Percentiles rank a stretch among this genome's conserved stretches.
phyloP scores from a whole-genome alignment of 768 basidiomycete genomes.

The Rhodotorula babjevae region DNA sequence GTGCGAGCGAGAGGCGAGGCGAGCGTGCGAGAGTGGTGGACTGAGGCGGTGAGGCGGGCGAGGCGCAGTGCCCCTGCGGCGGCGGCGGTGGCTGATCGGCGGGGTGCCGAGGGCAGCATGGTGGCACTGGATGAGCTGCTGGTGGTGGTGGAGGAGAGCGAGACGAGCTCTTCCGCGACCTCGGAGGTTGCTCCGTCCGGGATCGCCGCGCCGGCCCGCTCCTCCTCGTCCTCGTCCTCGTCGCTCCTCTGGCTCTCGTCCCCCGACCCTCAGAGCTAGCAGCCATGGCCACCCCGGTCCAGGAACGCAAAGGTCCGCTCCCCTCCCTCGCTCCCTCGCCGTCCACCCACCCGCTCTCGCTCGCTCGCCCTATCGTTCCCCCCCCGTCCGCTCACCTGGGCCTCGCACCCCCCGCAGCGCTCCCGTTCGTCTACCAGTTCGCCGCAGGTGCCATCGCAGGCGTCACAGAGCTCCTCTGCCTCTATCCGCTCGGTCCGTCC shows the following conservation, averaged over 20 bases:
- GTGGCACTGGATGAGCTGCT: background rate
- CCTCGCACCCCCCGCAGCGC: slow-evolving; percentile 39
- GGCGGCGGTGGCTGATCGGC: background rate
- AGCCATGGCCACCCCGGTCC: background rate
- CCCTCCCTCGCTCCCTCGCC: too few species aligned
- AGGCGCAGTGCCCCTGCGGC: slow-evolving; percentile 10
- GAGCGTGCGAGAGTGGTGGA: background rate
- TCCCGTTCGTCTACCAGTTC: slow-evolving; percentile 65
- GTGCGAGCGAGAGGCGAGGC: background rate
- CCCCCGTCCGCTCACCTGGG: background rate
- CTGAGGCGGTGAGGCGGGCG: background rate
- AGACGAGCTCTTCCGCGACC: too few species aligned
- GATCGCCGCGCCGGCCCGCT: background rate
- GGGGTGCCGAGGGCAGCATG: background rate
- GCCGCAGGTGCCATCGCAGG: slow-evolving; percentile 94
- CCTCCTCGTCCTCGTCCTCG: background rate
- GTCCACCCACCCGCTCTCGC: background rate
- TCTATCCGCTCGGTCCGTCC: slow-evolving; percentile 85
- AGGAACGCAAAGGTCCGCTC: slow-evolving; percentile 26
- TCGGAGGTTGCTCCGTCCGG: too few species aligned
- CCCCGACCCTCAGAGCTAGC: background rate
- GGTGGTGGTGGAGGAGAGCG: too few species aligned
- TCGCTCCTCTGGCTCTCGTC: too few species aligned
- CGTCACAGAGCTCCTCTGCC: slow-evolving; percentile 57
- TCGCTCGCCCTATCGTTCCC: too few species aligned